A percentile compares a stretch with the other conserved stretches of the same genome.
These are phyloP conservation scores for Chrysanthemum lavandulifolium DNA, from an alignment of 129 eudicot genomes.

Conservation along the genomic window DNA sequence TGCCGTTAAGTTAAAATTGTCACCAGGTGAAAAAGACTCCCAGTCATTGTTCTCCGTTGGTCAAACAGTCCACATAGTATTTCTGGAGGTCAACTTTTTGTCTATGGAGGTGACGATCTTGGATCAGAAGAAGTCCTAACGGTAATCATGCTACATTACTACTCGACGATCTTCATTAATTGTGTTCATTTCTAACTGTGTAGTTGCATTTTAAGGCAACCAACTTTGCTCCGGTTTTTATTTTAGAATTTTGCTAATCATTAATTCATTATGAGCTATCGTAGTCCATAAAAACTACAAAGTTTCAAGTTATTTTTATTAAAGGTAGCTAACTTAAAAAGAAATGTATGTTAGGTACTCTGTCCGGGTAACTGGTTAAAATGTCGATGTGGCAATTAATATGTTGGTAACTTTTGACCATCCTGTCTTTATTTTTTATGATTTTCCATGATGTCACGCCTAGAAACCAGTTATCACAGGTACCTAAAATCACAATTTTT, in stretches of 20 bases:
- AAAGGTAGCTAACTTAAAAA: neutral
- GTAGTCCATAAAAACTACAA: neutral
- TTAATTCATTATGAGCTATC: neutral
- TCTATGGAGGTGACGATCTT: conserved; percentile 88
- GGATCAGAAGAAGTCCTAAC: conserved; percentile 94
- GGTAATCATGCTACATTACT: conserved; percentile 38
- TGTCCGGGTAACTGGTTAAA: conserved; percentile 3
- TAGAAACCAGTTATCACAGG: neutral
- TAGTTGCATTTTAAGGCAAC: neutral
- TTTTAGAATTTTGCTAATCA: neutral
- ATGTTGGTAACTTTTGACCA: conserved; percentile 11
- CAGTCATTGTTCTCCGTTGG: conserved; percentile 92
- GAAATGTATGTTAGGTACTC: neutral
- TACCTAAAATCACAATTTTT: neutral
- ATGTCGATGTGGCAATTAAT: neutral
- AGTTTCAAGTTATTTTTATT: neutral
- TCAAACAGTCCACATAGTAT: conserved; percentile 45
- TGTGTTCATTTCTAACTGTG: neutral
- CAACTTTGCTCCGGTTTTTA: conserved; percentile 2
- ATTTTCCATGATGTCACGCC: neutral
- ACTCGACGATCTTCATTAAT: neutral
- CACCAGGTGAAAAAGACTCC: conserved; percentile 79
- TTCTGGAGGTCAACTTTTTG: conserved; percentile 76
- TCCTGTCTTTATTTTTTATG: neutral
- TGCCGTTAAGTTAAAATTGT: conserved; percentile 63